phyloP scores from a whole-genome alignment of 177 flowering plant genomes.

The Vitis hybrid region DNA sequence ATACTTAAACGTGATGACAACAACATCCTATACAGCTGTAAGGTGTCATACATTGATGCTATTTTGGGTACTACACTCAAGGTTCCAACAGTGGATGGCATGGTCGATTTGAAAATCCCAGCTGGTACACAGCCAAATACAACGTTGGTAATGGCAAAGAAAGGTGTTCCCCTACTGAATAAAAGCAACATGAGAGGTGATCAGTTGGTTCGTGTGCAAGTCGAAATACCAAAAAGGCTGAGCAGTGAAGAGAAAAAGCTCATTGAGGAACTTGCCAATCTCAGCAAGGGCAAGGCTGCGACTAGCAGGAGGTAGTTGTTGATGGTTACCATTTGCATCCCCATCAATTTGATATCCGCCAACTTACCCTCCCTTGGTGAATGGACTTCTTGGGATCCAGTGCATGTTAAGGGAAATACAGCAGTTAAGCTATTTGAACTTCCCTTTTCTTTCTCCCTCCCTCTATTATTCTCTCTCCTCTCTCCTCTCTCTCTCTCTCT shows the following conservation, averaged over 20 bases:
- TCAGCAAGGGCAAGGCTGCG: slow-evolving; percentile 66
- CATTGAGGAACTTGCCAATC: slow-evolving; percentile 68
- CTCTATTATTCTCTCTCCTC: too few relatives aligned
- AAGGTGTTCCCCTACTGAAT: slow-evolving; percentile 77
- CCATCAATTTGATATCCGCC: background rate
- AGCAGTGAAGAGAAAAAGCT: slow-evolving; percentile 80
- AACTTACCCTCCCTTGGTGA: background rate
- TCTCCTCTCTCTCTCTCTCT: too few relatives aligned
- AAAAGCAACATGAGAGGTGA: slow-evolving; percentile 82
- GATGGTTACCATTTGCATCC: background rate
- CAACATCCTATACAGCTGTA: slow-evolving; percentile 80
- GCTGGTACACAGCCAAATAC: slow-evolving; percentile 89
- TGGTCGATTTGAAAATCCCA: slow-evolving; percentile 78
- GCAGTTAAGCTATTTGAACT: too few relatives aligned
- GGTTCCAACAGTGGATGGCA: slow-evolving; percentile 91
- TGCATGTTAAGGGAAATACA: background rate
- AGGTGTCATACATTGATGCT: slow-evolving; percentile 82
- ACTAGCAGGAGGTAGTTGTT: slow-evolving; percentile 46
- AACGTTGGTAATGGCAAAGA: slow-evolving; percentile 85
- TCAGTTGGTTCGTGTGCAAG: slow-evolving; percentile 85
- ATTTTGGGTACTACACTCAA: slow-evolving; percentile 77
- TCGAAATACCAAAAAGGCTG: slow-evolving; percentile 80
- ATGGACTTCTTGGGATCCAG: background rate
- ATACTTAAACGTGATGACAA: slow-evolving; percentile 84
- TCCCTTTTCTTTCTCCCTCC: too few relatives aligned